phyloP scores from a whole-genome alignment of 1,284 basidiomycete species.

The Malassezia nana region DNA sequence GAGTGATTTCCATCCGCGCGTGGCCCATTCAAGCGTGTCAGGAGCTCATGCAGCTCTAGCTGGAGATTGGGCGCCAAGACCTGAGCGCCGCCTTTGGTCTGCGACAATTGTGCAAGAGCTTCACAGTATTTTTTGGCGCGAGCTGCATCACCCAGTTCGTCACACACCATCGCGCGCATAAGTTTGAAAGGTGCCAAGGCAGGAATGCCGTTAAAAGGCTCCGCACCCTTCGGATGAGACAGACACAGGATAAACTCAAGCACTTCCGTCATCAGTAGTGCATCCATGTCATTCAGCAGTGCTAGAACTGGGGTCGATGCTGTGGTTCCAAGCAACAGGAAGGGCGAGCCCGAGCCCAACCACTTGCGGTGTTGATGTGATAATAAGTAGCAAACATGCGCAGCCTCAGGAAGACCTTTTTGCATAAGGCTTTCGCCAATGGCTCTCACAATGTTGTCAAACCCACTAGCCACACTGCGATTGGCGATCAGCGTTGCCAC shows the following conservation, averaged over 20 bases:
- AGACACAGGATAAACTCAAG: constrained; percentile 82
- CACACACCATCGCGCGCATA: constrained; percentile 64
- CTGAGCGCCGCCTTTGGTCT: constrained; percentile 51
- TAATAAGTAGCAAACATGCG: constrained; percentile 75
- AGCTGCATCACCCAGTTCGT: constrained; percentile 50
- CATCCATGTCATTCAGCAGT: constrained; percentile 64
- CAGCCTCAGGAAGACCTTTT: constrained; percentile 69
- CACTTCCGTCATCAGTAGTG: constrained; percentile 79
- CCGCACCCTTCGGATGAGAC: constrained; percentile 68
- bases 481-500: constrained; percentile 73
- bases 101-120: constrained; percentile 65
- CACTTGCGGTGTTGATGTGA: constrained; percentile 49
- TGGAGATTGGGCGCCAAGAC: not conserved
- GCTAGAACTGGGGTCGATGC: constrained; percentile 59
- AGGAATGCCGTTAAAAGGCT: constrained; percentile 68
- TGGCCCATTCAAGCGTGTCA: constrained; percentile 69
- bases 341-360: not conserved
- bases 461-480: constrained; percentile 52
- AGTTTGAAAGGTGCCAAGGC: constrained; percentile 83
- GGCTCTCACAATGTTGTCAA: constrained; percentile 67
- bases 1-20: constrained; percentile 62
- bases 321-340: not conserved
- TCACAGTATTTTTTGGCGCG: constrained; percentile 65
- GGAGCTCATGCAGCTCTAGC: constrained; percentile 49
- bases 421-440: constrained; percentile 71